phyloP scores from a whole-genome alignment of 768 basidiomycete species.

The Tylopilus intermedius region DNA sequence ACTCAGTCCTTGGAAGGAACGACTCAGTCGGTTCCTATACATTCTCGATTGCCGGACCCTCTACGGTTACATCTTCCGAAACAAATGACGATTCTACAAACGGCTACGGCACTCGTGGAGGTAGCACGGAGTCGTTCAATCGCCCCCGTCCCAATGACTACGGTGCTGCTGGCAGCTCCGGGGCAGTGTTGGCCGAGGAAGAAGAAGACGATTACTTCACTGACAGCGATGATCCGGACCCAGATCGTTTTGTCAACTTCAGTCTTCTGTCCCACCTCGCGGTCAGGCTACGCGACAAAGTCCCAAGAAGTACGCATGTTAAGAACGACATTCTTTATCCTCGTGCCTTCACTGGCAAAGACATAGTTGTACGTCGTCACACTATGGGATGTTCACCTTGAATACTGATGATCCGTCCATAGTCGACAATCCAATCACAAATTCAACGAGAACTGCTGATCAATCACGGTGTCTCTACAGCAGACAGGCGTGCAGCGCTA shows the following conservation, averaged over 20 bases:
- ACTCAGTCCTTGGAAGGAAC: conserved; percentile 13
- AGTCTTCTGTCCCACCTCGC: conserved; percentile 85
- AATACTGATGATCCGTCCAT: conserved; percentile 9
- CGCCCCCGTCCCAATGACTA: conserved; percentile 20
- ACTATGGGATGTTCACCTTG: neutral
- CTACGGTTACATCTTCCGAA: conserved; percentile 18
- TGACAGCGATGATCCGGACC: conserved; percentile 60
- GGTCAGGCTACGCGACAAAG: conserved; percentile 83
- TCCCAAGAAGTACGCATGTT: conserved; percentile 80
- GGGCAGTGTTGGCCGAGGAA: conserved; percentile 20
- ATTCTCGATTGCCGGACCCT: conserved; percentile 21
- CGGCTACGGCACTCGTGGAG: conserved; percentile 13
- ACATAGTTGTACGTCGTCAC: conserved; percentile 73
- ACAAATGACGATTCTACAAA: conserved; percentile 16
- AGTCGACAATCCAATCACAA: conserved; percentile 86
- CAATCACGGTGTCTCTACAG: conserved; percentile 67
- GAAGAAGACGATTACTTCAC: conserved; percentile 32
- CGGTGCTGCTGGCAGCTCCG: conserved; percentile 13
- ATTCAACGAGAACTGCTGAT: conserved; percentile 81
- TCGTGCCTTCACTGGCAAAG: conserved; percentile 88
- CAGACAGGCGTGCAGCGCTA: conserved; percentile 77
- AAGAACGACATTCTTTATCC: conserved; percentile 93
- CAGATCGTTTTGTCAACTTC: conserved; percentile 80
- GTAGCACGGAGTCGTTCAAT: conserved; percentile 26
- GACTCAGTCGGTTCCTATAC: conserved; percentile 17